Base-by-base conservation (phyloP, 305 asterid species). In the Euphrasia arctica region DNA sequence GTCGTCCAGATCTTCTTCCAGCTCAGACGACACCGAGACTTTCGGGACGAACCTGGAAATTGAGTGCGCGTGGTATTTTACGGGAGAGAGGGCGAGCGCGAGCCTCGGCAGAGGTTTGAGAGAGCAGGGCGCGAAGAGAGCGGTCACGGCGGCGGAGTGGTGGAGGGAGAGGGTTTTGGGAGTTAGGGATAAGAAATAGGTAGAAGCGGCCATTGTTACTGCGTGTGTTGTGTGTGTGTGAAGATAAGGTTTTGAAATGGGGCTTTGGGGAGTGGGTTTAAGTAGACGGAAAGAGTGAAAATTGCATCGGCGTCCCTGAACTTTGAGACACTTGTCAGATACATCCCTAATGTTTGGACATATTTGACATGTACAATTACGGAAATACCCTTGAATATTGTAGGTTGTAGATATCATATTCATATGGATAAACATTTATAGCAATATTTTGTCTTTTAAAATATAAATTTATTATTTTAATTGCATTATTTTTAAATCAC, bases 11-110 rank as follows among this genome's bases (percentile, higher is more conserved):
- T 72, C 62, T 22, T 78, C 82, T 39, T 82, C 88, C 72, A 81
- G 54, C 36, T 83, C 97, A 1, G 96, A 82, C 2, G 93, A 79
- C 54, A 86, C 49, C 0, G 96, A 82, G 3, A 83, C 90, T 43
- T 70, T 74, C 10, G 81, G 50, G 3, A 75, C 65, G 11, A 84
- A 74, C 59, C 52, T 72, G 64, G 82, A 73, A 62, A 67, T 14
- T 27, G 54, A 9, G 65, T 42, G 66, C 1, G 62, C 18, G 56
- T 56, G 52, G 25, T 9, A 56, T 63, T 25, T 27, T 64, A 69
- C 4, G 47, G 77, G 48, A 50, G 77, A 65, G 18, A 75, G 54
- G 7, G 79, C 74, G n/a, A 68, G 72, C 1, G 14, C 71, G 48
- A 65, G 77, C 0, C 75, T 76, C 2, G 80, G 81, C 28, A 79